These are phyloP conservation scores for Saccharomycopsis amapae DNA, from an alignment of 805 yeast genomes.

Conservation along the genomic window DNA sequence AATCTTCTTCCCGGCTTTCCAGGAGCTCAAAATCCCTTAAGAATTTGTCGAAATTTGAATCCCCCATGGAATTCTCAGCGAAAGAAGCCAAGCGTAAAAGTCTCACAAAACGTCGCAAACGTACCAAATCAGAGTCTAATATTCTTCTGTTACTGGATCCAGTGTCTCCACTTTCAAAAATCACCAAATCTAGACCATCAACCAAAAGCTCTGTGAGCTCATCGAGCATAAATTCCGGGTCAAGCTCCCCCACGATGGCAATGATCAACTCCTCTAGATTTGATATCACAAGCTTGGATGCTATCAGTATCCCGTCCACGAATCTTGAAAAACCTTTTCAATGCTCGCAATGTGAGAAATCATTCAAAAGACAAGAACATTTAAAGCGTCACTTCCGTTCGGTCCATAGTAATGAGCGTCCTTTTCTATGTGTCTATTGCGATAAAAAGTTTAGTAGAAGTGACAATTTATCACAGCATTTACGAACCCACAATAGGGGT, in stretches of 20 bases:
- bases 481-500: conserved; percentile 40
- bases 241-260: background rate
- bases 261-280: background rate
- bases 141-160: background rate
- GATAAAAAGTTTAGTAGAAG: conserved; percentile 57
- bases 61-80: too few species aligned
- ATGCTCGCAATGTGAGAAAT: conserved; percentile 34
- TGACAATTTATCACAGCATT: conserved; percentile 61
- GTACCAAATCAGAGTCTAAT: conserved; percentile 15
- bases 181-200: too few species aligned
- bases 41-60: too few species aligned
- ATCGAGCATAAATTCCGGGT: background rate
- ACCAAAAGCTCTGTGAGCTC: too few species aligned
- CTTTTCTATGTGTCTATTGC: conserved; percentile 52
- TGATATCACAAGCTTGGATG: conserved; percentile 13
- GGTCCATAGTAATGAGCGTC: conserved; percentile 54
- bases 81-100: conserved; percentile 1
- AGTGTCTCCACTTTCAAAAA: background rate
- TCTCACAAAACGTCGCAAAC: conserved; percentile 12
- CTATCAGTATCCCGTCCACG: conserved; percentile 8
- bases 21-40: too few species aligned
- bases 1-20: too few species aligned
- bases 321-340: conserved; percentile 31
- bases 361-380: conserved; percentile 59
- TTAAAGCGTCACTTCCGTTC: conserved; percentile 60